Base-by-base conservation (phyloP, 305 asterid genomes). In the Fraxinus angustifolia region DNA sequence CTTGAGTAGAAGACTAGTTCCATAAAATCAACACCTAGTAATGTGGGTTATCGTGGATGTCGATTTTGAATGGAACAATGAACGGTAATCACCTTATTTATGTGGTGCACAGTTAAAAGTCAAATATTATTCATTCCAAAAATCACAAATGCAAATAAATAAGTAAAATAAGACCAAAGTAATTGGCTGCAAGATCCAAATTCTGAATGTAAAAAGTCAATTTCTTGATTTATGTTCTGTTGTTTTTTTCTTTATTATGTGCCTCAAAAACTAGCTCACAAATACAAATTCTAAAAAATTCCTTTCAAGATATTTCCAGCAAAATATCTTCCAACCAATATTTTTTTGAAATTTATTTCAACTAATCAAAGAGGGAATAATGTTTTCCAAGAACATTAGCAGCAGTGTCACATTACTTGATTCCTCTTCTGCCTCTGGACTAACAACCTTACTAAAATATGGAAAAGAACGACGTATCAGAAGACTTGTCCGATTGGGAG, bases 401-500 rank as follows among this genome's bases (percentile, higher is more conserved):
- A 65, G 33, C 34, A 26, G 1, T 65, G 34, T 8, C 23, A 10
- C 35, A 65, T 26, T 8, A 65, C 16, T 65, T n/a, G 34, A 65
- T 2, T 65, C 31, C 67, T 17, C 26, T 6, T 56, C 67, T 17
- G 67, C 26, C 65, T 56, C 10, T 56, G 8, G 26, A 56, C 65
- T 4, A 56, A 62, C 33, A 10, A 62, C 34, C 72, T 62, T 65
- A 23, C 1, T 0, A 35, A 0, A 79, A 35, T 79, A 88, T 90
- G 92, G 89, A 87, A 71, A 79, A 56, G 62, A 80, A 82, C 30
- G 84, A 78, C 62, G 78, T 76, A 58, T 77, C 87, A 42, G 86
- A 88, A 83, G 88, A 80, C 73, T 70, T 81, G 11, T 53, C 53
- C 26, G 91, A 89, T 1, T 90, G 93, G 93, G 84, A 89, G 82